phyloP scores from a whole-genome alignment of 257 asterid genomes.

The Plantago ovata region DNA sequence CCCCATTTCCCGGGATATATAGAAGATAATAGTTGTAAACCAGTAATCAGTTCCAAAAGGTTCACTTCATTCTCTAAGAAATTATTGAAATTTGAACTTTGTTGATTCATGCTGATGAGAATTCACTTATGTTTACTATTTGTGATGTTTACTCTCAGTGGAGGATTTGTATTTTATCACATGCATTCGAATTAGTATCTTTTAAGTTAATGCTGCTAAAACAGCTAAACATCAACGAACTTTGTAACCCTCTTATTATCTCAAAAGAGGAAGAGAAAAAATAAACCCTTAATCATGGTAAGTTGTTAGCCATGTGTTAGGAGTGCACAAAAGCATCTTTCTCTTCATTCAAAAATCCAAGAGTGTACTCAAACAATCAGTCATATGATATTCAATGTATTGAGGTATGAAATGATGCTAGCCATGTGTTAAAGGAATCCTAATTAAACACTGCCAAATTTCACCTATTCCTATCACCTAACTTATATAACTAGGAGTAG shows the following conservation, averaged over 20 bases:
- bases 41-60: not conserved
- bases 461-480: conserved; percentile 14
- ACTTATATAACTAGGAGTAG: conserved; percentile 21
- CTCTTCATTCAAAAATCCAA: conserved; percentile 16
- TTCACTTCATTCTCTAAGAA: not conserved
- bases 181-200: too few species aligned
- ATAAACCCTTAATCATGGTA: not conserved
- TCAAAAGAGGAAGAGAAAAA: too few species aligned
- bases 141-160: too few species aligned
- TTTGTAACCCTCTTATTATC: too few species aligned
- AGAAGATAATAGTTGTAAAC: not conserved
- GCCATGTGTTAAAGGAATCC: conserved; percentile 49
- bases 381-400: conserved; percentile 21
- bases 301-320: conserved; percentile 29
- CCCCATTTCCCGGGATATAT: not conserved
- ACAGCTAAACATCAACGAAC: too few species aligned
- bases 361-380: conserved; percentile 9
- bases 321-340: conserved; percentile 18
- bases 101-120: too few species aligned
- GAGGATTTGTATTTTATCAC: too few species aligned
- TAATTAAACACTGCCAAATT: conserved; percentile 26
- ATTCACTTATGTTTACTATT: too few species aligned
- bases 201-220: too few species aligned
- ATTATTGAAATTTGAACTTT: not conserved
- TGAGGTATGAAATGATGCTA: conserved; percentile 33